Evolutionary conservation across 176 grass and related monocot species (phyloP), one percentile per base, ranked within the genome.

Genomic region (Microstegium vimineum): DNA sequence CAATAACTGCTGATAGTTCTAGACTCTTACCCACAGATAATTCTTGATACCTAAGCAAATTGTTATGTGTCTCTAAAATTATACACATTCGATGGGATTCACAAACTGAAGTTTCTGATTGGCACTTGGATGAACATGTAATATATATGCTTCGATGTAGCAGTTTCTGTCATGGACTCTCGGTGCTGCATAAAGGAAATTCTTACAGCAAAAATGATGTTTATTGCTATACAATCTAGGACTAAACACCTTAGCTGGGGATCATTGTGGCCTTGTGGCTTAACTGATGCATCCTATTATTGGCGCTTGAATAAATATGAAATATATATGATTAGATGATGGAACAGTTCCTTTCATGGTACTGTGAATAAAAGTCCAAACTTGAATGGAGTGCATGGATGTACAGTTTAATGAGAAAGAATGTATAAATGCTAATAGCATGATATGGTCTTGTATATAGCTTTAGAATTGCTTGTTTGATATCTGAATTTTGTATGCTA

Each of bases 401-500:
- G 51, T 8, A 51, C 14, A 45, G 25, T 77, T 40, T 23, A 10
- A 65, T 51, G 68, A 42, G 42, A 62, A 51, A 40, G 3, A 77
- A 18, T 62, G 28, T 43, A 42, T 15, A 66, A 83, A 83, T 65
- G 38, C 33, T 69, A 78, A 26, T 10, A 14, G 10, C 8, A 4
- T 22, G 22, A 71, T 65, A n/a, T 22, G 12, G 16, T 31, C 71
- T 74, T 40, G 52, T 71, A 9, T 52, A 18, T 69, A 30, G 22
- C 26, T 23, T 49, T 46, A 35, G 20, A 40, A 56, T 41, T 11
- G 27, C 3, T 52, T 68, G 7, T 74, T 63, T 64, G 52, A 1
- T 41, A 70, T 85, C 56, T 71, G 62, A 76, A 40, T 75, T 54
- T 69, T 84, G 17, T 42, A 8, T 41, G 79, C 2, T 70, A 36